Base-by-base conservation (phyloP, 768 basidiomycete species). In the Mycena belliarum region DNA sequence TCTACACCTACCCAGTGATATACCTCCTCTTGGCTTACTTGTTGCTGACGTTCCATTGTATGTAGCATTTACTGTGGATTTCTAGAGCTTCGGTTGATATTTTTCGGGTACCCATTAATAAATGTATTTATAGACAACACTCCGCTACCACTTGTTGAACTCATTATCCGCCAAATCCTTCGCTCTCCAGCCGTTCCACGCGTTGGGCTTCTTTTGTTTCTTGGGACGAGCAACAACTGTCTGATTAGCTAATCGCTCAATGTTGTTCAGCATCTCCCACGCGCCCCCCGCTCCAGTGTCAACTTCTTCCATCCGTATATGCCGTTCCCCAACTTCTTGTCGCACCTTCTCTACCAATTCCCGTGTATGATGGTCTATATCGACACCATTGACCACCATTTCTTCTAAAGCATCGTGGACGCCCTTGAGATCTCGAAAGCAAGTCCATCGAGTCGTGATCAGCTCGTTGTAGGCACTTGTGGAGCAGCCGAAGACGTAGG, bases 401-500 rank as follows among this genome's bases (percentile, higher is more conserved):
- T 95, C 94, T 56, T 86, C 80, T 18, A 96, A 71, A 6, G 87
- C 84, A 20, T 82, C 80, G 50, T 82, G 82, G 0, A 94, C 86
- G 25, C 89, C 91, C 44, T 81, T 79, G 33, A 95, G 73, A 73
- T 96, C 93, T n/a, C 83, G 82, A 76, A 95, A 92, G 53, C 80
- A 84, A 9, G 76, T 72, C 95, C 95, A 98, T 20, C 84, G 84
- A n/a, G 90, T 93, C 65, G 83, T 78, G 25, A 98, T 82, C 20
- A 95, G 79, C 68, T 96, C 93, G 70, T 95, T 93, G 72, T 96
- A 97, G 0, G 88, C 89, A 11, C 80, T 80, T 0, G 94, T 90
- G 11, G 91, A 89, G 72, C 95, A 98, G 3, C 95, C 95, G 65
- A 88, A 87, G 28, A 95, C 88, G 70, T 92, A 98, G 6, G 89